Evolutionary conservation across 495 filamentous ascomycete species (phyloP), one percentile per base, ranked within the genome.

Genomic region (Cairneyella variabilis): DNA sequence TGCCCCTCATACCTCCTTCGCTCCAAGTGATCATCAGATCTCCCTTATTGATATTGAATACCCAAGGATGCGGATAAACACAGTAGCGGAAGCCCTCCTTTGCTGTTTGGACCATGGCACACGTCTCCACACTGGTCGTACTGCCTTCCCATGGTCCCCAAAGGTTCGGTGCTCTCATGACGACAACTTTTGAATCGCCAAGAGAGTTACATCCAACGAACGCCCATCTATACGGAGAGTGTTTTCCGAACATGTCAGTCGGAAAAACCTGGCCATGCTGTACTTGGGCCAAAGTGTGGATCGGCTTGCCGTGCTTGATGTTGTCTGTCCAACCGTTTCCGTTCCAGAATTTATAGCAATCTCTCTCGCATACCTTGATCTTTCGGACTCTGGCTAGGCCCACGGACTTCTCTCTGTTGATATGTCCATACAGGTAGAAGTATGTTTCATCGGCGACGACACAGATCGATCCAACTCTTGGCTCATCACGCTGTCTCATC

Each of bases 21-120:
- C 60, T 61, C 66, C 66, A 69, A n/a, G 63, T 60, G 3, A 69
- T 58, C 44, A 69, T 48, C n/a, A 67, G 16, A 28, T 65, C 57
- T 32, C 56, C 56, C 3, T 62, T 48, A 12, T 39, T 46, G 8
- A 48, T 34, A n/a, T 62, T 40, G 20, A 57, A 59, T 3, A 57
- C 62, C 50, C 58, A 67, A 6, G 61, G 60, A 30, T 69, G 66
- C 14, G 64, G 54, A 39, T 66, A 69, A 3, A 68, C 59, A 39
- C 63, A 66, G 48, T 64, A 66, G 18, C 28, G 57, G 30, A 56
- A 59, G 2, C 18, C 18, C 5, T 46, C 40, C 25, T 18, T 17
- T 5, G 39, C 20, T 20, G 28, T n/a, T 57, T 20, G 2, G 49
- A 45, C 14, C 47, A 23, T 12, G 55, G 39, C 20, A 59, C 61